Conservation (phyloP, 768 basidiomycete genomes). For the Tephrocybe sp. region DNA sequence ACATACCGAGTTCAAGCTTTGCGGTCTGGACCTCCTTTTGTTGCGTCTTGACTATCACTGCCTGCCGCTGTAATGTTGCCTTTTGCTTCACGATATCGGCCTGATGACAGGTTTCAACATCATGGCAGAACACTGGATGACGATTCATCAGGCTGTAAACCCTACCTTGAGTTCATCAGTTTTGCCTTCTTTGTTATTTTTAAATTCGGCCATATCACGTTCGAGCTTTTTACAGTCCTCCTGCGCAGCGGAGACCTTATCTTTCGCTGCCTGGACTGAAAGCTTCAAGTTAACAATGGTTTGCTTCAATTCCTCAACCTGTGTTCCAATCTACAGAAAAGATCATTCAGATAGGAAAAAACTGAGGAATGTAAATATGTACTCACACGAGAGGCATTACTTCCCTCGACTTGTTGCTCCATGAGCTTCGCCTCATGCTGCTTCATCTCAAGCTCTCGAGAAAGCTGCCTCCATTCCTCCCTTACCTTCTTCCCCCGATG, state of each 20-base stretch:
- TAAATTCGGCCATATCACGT: constrained; percentile 97
- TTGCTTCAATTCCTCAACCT: constrained; percentile 73
- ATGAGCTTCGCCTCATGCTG: constrained; percentile 82
- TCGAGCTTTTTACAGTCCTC: constrained; percentile 86
- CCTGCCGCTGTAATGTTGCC: constrained; percentile 75
- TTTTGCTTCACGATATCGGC: constrained; percentile 81
- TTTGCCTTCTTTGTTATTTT: constrained; percentile 98
- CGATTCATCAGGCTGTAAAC: not conserved
- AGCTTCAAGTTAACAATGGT: constrained; percentile 57
- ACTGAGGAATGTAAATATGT: not conserved
- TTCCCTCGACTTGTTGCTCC: constrained; percentile 82
- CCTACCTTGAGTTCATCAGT: constrained; percentile 88
- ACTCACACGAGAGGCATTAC: constrained; percentile 85
- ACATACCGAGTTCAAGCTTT: constrained; percentile 81
- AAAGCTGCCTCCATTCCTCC: constrained; percentile 59
- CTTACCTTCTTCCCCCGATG: constrained; percentile 48
- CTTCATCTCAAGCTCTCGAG: constrained; percentile 82
- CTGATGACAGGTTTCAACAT: constrained; percentile 35
- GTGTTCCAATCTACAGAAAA: constrained; percentile 63
- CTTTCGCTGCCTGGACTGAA: constrained; percentile 63
- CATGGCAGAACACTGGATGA: not conserved
- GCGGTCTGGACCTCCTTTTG: constrained; percentile 92
- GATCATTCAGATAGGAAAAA: not conserved
- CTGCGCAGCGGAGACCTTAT: constrained; percentile 75
- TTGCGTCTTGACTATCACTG: constrained; percentile 76